Conservation (phyloP, 1,284 basidiomycete species). For the Rhodotorula sp. region DNA sequence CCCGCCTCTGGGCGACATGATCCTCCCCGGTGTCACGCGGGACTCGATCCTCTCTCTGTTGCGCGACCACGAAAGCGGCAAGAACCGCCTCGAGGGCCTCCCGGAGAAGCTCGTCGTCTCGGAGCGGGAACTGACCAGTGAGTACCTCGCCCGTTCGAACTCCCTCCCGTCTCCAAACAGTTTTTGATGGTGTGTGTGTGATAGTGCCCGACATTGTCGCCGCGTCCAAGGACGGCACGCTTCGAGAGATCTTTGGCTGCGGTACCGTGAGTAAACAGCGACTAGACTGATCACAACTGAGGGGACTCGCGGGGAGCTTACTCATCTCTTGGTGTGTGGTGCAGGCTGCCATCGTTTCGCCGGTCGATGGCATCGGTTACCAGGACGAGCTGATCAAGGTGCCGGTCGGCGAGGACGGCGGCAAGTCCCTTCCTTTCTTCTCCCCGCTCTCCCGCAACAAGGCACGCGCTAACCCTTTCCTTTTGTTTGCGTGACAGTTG, state of each 20-base stretch:
- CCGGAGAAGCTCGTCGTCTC: slow-evolving; percentile 69
- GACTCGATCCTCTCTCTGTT: slow-evolving; percentile 75
- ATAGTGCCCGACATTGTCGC: slow-evolving; percentile 74
- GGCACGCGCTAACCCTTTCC: too few relatives aligned
- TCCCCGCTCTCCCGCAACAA: too few relatives aligned
- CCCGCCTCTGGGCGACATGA: slow-evolving; percentile 90
- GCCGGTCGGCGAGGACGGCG: slow-evolving; percentile 77
- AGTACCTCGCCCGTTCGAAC: not conserved
- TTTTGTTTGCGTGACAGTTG: slow-evolving; percentile 5
- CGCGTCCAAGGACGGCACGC: slow-evolving; percentile 67
- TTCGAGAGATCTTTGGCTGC: slow-evolving; percentile 92
- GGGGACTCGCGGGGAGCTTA: not conserved
- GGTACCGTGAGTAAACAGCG: slow-evolving; percentile 59
- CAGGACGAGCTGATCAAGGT: slow-evolving; percentile 76
- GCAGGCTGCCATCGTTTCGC: slow-evolving; percentile 60
- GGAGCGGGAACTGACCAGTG: slow-evolving; percentile 77
- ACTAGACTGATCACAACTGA: not conserved
- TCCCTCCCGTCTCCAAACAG: too few relatives aligned
- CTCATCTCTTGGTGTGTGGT: not conserved
- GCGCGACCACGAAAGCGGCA: slow-evolving; percentile 66
- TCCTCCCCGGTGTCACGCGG: slow-evolving; percentile 94
- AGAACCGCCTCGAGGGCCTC: slow-evolving; percentile 59
- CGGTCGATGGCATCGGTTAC: slow-evolving; percentile 56
- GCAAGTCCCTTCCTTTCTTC: slow-evolving; percentile 62
- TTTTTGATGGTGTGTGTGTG: too few relatives aligned